Evolutionary conservation across 441 rosid genomes (phyloP).

Genomic region (Capsella rubella): DNA sequence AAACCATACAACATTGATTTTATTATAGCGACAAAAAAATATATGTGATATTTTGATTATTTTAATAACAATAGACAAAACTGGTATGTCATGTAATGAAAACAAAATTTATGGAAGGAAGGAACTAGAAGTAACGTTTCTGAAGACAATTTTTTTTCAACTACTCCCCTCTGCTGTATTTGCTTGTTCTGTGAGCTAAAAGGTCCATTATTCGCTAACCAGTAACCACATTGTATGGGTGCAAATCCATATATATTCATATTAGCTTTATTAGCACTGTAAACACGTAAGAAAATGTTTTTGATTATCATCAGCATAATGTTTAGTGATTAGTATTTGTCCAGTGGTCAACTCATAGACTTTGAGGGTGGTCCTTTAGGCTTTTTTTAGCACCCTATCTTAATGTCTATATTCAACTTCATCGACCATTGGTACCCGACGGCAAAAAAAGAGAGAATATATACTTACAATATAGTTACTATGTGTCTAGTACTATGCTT

Average conservation of each 20-base stretch:
- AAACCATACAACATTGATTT: neutral
- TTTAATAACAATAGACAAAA: neutral
- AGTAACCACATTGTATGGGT: neutral
- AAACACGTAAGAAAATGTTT: neutral
- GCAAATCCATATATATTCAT: neutral
- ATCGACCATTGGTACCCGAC: conserved; percentile 8
- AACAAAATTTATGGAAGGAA: neutral
- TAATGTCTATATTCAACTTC: conserved; percentile 9
- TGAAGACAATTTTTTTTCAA: neutral
- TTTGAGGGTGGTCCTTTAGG: neutral
- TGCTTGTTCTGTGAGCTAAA: conserved; percentile 2
- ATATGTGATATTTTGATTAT: too few species aligned
- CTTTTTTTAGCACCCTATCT: neutral
- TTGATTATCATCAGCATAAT: neutral
- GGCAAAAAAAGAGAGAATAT: neutral
- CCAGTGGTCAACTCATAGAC: conserved; percentile 2
- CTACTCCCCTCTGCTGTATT: neutral
- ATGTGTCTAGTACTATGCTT: neutral
- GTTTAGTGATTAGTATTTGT: neutral
- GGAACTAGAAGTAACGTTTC: too few species aligned
- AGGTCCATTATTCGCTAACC: neutral
- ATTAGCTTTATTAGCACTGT: neutral
- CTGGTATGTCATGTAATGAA: neutral
- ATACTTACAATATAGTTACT: too few species aligned
- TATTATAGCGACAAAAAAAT: neutral